Evolutionary conservation across 78 protist genomes (phyloP).

Genomic region (Ministeria vibrans): DNA sequence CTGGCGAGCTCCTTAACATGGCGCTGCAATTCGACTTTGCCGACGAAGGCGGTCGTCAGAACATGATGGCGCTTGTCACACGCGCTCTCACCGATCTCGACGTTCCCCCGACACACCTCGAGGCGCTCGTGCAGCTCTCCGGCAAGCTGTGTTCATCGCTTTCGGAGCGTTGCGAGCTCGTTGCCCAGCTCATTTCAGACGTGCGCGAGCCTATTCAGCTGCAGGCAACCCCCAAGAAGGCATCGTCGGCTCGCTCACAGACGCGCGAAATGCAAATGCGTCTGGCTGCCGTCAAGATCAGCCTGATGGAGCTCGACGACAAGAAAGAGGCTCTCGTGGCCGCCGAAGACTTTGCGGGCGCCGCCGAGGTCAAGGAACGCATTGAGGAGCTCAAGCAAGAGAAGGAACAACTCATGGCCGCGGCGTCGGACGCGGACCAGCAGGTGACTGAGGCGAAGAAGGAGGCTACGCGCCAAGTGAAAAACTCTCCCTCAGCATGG

Average conservation of each 20-base stretch:
- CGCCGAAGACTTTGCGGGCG: background rate
- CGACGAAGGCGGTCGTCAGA: constrained; percentile 11
- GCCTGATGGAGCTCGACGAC: background rate
- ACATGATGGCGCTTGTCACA: background rate
- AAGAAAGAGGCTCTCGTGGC: background rate
- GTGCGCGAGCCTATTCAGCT: background rate
- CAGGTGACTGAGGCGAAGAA: background rate
- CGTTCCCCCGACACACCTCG: background rate
- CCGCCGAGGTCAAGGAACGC: background rate
- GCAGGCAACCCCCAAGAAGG: background rate
- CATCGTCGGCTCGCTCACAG: background rate
- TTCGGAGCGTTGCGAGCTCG: background rate
- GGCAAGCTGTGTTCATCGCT: no score
- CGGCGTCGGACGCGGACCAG: background rate
- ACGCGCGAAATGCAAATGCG: background rate
- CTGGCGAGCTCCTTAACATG: background rate
- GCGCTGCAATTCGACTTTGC: background rate
- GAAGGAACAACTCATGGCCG: background rate
- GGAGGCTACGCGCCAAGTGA: background rate
- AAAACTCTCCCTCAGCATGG: background rate
- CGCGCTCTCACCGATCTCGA: background rate
- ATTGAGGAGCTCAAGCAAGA: background rate
- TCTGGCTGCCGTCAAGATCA: background rate
- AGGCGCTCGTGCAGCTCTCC: background rate
- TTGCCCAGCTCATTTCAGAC: background rate